These are phyloP conservation scores for Beta corolliflora DNA, from an alignment of 179 eudicot genomes.

Conservation along the genomic window DNA sequence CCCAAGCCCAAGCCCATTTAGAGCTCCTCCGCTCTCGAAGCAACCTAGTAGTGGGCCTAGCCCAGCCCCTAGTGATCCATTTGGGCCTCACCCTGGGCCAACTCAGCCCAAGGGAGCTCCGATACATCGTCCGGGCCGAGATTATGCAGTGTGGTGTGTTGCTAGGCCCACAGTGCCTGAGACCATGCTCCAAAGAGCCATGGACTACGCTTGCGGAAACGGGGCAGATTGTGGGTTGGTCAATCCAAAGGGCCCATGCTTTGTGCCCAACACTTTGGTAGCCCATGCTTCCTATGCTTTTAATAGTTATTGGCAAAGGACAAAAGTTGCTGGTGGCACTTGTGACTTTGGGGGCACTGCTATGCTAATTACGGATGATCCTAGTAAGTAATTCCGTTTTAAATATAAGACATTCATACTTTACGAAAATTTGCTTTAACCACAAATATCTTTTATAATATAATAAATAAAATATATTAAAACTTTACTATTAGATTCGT, in stretches of 20 bases:
- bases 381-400: conserved; percentile 31
- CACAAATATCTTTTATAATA: no score
- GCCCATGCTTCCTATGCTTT: conserved; percentile 53
- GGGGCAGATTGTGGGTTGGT: conserved; percentile 40
- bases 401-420: no score
- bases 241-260: conserved; percentile 38
- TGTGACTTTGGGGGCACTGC: conserved; percentile 54
- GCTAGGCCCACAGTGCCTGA: conserved; percentile 44
- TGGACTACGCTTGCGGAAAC: conserved; percentile 50
- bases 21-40: neutral
- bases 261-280: conserved; percentile 40
- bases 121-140: conserved; percentile 12
- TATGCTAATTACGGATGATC: conserved; percentile 46
- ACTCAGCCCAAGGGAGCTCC: conserved; percentile 30
- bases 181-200: conserved; percentile 37
- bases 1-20: conserved; percentile 32
- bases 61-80: conserved; percentile 4
- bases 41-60: conserved; percentile 19
- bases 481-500: no score
- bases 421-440: no score
- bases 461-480: no score
- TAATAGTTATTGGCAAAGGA: conserved; percentile 53
- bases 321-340: conserved; percentile 41
- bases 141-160: conserved; percentile 38
- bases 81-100: conserved; percentile 20